phyloP scores from a whole-genome alignment of 2,329 filamentous ascomycete genomes.

The Cercospora sesami region DNA sequence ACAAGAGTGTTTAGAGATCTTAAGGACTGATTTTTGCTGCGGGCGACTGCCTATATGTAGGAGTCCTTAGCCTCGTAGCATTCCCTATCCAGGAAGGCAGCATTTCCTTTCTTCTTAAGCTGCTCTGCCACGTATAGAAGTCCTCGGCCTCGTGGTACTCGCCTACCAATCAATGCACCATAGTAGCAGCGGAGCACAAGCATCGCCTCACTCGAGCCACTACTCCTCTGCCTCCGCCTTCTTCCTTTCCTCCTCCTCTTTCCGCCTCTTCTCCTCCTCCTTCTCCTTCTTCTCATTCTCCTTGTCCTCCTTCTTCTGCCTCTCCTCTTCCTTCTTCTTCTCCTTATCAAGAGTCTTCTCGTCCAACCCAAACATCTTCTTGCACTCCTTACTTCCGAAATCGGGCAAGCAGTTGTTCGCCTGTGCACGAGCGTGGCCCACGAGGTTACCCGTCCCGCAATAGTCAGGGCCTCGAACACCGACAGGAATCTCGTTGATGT shows the following conservation, averaged over 20 bases:
- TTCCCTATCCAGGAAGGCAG: too few species aligned
- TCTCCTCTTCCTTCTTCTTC: background rate
- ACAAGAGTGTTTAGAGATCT: too few species aligned
- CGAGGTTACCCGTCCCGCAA: background rate
- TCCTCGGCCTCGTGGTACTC: too few species aligned
- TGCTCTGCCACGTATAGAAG: too few species aligned
- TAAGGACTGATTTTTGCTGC: too few species aligned
- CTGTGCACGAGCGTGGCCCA: background rate
- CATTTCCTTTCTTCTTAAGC: too few species aligned
- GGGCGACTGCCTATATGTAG: too few species aligned
- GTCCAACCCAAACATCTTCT: slow-evolving; percentile 1
- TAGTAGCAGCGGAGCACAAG: background rate
- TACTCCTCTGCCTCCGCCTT: background rate
- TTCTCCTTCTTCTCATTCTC: background rate
- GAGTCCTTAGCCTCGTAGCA: too few species aligned
- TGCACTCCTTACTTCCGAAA: background rate
- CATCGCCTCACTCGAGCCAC: background rate
- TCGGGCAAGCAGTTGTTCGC: background rate
- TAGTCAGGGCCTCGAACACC: background rate
- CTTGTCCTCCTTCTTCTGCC: background rate
- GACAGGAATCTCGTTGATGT: background rate
- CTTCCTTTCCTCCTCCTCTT: background rate
- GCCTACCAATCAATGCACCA: background rate
- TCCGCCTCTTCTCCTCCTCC: background rate
- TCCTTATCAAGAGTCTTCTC: background rate